Conservation (phyloP, 148 eudicot species). For the Persicaria tinctoria region DNA sequence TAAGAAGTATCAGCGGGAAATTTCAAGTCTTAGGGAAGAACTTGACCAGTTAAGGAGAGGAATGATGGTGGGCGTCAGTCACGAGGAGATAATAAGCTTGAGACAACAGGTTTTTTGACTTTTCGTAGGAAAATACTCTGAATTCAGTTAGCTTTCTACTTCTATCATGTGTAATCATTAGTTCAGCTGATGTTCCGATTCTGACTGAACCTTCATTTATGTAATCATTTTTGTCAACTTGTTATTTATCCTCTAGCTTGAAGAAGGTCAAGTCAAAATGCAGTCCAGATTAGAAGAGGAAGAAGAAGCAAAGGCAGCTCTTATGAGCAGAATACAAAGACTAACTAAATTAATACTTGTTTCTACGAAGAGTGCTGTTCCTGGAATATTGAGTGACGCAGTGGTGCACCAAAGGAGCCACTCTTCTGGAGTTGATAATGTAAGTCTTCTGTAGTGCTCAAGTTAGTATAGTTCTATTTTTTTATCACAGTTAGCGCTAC, state of each 20-base stretch:
- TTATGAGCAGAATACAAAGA: conserved; percentile 77
- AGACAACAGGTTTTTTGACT: conserved; percentile 27
- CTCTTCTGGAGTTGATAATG: conserved; percentile 57
- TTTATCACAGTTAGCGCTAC: not conserved
- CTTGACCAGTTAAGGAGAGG: conserved; percentile 47
- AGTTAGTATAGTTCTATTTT: not conserved
- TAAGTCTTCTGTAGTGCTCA: conserved; percentile 10
- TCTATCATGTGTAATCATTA: not conserved
- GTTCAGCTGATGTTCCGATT: not conserved
- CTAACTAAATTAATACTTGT: conserved; percentile 69
- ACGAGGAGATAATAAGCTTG: conserved; percentile 43
- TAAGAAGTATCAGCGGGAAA: conserved; percentile 51
- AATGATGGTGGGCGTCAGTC: conserved; percentile 43
- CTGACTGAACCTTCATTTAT: not conserved
- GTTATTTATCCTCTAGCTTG: conserved; percentile 31
- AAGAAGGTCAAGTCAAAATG: conserved; percentile 57
- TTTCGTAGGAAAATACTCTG: not conserved
- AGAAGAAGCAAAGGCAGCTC: conserved; percentile 76
- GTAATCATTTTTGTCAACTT: conserved; percentile 2
- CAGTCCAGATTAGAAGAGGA: conserved; percentile 73
- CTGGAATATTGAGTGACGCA: conserved; percentile 27
- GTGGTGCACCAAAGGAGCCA: conserved; percentile 40
- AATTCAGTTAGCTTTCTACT: not conserved
- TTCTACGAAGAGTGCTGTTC: conserved; percentile 52
- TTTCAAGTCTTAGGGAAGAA: conserved; percentile 40